phyloP scores from a whole-genome alignment of 495 filamentous ascomycete genomes.

The Penicillium turbatum region DNA sequence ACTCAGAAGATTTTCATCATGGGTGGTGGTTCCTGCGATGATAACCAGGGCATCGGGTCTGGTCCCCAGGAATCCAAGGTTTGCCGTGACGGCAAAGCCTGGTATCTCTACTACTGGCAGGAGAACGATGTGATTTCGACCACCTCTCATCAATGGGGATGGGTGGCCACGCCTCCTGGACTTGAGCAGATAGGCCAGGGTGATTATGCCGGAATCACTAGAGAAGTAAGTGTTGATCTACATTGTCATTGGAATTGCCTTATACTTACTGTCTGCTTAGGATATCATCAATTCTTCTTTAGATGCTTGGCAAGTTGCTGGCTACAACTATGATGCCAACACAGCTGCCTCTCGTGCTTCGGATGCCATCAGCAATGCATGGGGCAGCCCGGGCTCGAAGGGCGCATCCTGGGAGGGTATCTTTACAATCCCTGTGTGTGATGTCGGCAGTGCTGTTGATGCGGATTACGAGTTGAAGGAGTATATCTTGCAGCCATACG shows the following conservation, averaged over 20 bases:
- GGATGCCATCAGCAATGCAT: slow-evolving; percentile 16
- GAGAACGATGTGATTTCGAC: slow-evolving; percentile 17
- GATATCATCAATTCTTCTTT: slow-evolving; percentile 27
- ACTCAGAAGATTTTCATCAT: slow-evolving; percentile 26
- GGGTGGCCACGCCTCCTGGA: slow-evolving; percentile 15
- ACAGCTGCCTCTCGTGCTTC: slow-evolving; percentile 12
- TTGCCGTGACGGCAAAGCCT: slow-evolving; percentile 25
- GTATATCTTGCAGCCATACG: slow-evolving; percentile 26
- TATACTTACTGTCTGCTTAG: neutral
- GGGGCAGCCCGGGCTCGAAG: slow-evolving; percentile 18
- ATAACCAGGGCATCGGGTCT: slow-evolving; percentile 23
- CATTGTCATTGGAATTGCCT: too few species aligned
- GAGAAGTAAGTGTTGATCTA: slow-evolving; percentile 9
- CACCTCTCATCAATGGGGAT: slow-evolving; percentile 27
- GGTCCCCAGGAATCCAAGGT: slow-evolving; percentile 16
- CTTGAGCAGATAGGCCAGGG: slow-evolving; percentile 14
- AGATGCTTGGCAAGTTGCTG: slow-evolving; percentile 23
- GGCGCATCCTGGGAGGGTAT: slow-evolving; percentile 28
- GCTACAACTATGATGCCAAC: slow-evolving; percentile 17
- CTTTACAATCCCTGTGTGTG: slow-evolving; percentile 28
- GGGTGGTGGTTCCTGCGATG: slow-evolving; percentile 26
- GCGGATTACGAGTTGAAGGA: slow-evolving; percentile 11
- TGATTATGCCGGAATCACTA: slow-evolving; percentile 13
- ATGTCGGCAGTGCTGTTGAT: slow-evolving; percentile 18
- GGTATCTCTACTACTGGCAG: slow-evolving; percentile 30